A percentile compares a stretch with the other conserved stretches of the same genome.
Conservation (phyloP, 2,329 filamentous ascomycete species). For the Talaromyces piceae region DNA sequence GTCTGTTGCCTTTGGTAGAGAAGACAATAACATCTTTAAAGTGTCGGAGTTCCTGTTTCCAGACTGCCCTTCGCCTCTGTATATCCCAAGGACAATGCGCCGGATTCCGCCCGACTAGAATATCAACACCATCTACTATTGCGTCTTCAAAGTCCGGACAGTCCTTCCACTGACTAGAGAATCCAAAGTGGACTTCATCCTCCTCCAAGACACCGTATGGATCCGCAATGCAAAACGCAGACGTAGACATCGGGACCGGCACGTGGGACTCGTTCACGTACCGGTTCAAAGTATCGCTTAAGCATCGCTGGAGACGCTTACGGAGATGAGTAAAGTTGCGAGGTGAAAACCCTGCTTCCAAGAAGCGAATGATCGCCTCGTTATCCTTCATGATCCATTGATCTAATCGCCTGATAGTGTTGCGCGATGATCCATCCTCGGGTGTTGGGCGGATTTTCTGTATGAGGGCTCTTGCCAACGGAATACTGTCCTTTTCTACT, state of each 20-base stretch:
- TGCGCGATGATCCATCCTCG: constrained; percentile 19
- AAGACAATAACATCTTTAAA: constrained; percentile 54
- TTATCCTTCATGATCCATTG: constrained; percentile 28
- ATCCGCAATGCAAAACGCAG: constrained; percentile 52
- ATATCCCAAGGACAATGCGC: constrained; percentile 53
- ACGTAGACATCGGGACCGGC: constrained; percentile 44
- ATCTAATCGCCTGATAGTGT: constrained; percentile 23
- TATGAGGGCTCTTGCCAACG: constrained; percentile 30
- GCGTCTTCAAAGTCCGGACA: constrained; percentile 33
- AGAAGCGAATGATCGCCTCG: constrained; percentile 30
- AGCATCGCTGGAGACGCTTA: constrained; percentile 29
- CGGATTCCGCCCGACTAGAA: constrained; percentile 52
- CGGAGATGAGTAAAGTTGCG: constrained; percentile 35
- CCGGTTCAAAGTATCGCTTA: constrained; percentile 33
- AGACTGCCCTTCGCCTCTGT: constrained; percentile 46
- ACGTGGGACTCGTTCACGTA: constrained; percentile 43
- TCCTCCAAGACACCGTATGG: constrained; percentile 44
- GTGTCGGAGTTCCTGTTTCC: constrained; percentile 44
- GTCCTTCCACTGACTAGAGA: constrained; percentile 42
- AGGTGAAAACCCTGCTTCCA: constrained; percentile 43
- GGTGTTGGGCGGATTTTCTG: constrained; percentile 23
- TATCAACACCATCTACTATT: constrained; percentile 41
- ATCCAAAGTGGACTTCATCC: constrained; percentile 49
- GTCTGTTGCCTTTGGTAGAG: constrained; percentile 43
- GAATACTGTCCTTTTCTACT: constrained; percentile 24